Percentiles rank a stretch among this genome's conserved stretches.
Conservation (phyloP, 345 rosid genomes). For the Reutealis trisperma region DNA sequence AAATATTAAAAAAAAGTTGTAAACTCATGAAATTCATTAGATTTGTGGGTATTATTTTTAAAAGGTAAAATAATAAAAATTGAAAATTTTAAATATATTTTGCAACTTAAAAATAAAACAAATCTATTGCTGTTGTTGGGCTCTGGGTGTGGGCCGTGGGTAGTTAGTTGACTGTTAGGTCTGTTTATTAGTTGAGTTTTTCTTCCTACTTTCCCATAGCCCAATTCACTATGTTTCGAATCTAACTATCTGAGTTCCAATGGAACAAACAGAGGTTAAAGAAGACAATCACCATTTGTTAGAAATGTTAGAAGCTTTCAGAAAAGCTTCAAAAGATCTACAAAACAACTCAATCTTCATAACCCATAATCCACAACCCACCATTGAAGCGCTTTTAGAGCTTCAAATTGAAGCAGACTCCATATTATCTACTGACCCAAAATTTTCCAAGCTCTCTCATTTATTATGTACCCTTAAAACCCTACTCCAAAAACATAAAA, state of each 20-base stretch:
- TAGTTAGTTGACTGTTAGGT: slow-evolving; percentile 5
- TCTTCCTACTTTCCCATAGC: not conserved
- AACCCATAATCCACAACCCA: slow-evolving; percentile 18
- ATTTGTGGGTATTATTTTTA: no score
- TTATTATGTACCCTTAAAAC: slow-evolving; percentile 39
- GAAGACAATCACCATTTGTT: slow-evolving; percentile 7
- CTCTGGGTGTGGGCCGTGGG: not conserved
- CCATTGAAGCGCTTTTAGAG: slow-evolving; percentile 29
- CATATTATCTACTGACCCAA: slow-evolving; percentile 23
- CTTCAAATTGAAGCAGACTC: slow-evolving; percentile 21
- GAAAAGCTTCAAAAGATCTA: slow-evolving; percentile 40
- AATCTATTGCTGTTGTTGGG: not conserved
- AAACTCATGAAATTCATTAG: no score
- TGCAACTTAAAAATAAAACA: no score
- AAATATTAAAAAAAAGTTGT: no score
- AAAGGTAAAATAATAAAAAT: no score
- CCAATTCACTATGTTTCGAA: slow-evolving; percentile 1
- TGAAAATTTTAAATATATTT: no score
- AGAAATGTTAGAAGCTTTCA: slow-evolving; percentile 30
- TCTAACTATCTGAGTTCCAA: slow-evolving; percentile 11
- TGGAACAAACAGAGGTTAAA: slow-evolving; percentile 25
- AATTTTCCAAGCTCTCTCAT: slow-evolving; percentile 36
- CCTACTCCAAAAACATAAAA: slow-evolving; percentile 34
- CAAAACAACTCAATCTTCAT: slow-evolving; percentile 40
- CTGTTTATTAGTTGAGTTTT: not conserved